Conservation (phyloP, 371 early-diverging fungal genomes). For the Apophysomyces trapeziformis region DNA sequence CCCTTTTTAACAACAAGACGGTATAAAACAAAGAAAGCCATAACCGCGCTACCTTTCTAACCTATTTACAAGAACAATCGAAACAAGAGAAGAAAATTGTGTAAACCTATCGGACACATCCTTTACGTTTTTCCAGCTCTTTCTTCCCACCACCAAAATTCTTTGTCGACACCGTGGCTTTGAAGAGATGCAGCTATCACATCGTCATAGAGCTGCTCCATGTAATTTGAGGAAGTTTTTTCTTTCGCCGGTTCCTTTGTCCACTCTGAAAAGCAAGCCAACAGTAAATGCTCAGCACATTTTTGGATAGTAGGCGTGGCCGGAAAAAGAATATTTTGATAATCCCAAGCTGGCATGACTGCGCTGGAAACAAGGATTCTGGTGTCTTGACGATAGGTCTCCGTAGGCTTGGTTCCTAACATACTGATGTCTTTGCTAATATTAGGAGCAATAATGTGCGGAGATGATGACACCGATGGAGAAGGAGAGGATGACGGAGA, state of each 20-base stretch:
- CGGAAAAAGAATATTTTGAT: background rate
- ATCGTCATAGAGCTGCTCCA: constrained; percentile 52
- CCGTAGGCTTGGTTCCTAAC: constrained; percentile 28
- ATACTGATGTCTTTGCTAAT: constrained; percentile 37
- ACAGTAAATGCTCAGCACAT: background rate
- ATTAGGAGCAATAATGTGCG: constrained; percentile 25
- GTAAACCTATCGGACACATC: too few relatives aligned
- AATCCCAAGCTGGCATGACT: constrained; percentile 1
- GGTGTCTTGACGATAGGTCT: constrained; percentile 39
- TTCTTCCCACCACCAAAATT: constrained; percentile 48
- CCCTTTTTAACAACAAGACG: too few relatives aligned
- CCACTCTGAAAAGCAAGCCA: constrained; percentile 1
- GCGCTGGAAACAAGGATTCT: constrained; percentile 33
- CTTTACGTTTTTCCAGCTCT: background rate
- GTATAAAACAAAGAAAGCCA: too few relatives aligned
- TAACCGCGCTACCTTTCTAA: too few relatives aligned
- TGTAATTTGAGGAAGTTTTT: constrained; percentile 25
- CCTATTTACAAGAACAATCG: too few relatives aligned
- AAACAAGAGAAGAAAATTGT: too few relatives aligned
- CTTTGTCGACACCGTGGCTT: constrained; percentile 24
- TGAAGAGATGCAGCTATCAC: constrained; percentile 45
- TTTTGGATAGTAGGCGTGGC: constrained; percentile 1
- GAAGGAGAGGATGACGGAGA: constrained; percentile 2
- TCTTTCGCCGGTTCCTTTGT: background rate
- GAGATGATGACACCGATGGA: constrained; percentile 25